These are phyloP conservation scores for Coemansia sp. DNA, from an alignment of 192 early-diverging fungal species.

Conservation along the genomic window DNA sequence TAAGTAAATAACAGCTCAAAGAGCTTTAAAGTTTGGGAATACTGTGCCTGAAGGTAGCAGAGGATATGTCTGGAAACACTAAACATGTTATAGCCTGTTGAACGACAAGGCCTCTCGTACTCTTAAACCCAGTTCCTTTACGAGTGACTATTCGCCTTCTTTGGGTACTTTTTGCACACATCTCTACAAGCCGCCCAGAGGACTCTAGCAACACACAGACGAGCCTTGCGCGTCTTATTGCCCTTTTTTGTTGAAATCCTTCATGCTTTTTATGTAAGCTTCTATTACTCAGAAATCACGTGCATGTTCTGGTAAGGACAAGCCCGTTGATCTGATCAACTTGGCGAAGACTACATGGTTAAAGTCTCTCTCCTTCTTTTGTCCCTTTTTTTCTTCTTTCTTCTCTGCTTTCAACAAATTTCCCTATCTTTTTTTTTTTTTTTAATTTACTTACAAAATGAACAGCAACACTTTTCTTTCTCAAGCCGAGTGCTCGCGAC, in stretches of 20 bases:
- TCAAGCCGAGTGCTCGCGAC: slow-evolving; percentile 42
- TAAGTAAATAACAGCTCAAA: not conserved
- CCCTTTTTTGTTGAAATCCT: too few species aligned
- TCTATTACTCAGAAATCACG: too few species aligned
- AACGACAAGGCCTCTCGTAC: not conserved
- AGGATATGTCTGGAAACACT: too few species aligned
- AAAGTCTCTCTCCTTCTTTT: not conserved
- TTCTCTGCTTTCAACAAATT: not conserved
- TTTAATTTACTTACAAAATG: not conserved
- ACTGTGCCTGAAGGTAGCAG: not conserved
- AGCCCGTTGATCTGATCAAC: too few species aligned
- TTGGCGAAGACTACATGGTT: too few species aligned
- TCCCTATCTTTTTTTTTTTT: not conserved
- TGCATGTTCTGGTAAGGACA: too few species aligned
- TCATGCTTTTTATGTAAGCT: too few species aligned
- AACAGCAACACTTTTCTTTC: slow-evolving; percentile 28
- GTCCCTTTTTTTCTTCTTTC: too few species aligned
- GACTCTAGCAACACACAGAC: not conserved
- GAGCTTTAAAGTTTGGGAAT: not conserved
- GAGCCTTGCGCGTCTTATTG: too few species aligned
- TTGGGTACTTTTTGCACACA: not conserved
- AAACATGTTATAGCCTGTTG: too few species aligned
- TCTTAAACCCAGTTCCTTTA: not conserved
- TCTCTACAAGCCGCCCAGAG: not conserved
- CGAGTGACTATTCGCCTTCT: not conserved